phyloP scores from a whole-genome alignment of 371 early-diverging fungal species.

The Haplosporangium sp. region DNA sequence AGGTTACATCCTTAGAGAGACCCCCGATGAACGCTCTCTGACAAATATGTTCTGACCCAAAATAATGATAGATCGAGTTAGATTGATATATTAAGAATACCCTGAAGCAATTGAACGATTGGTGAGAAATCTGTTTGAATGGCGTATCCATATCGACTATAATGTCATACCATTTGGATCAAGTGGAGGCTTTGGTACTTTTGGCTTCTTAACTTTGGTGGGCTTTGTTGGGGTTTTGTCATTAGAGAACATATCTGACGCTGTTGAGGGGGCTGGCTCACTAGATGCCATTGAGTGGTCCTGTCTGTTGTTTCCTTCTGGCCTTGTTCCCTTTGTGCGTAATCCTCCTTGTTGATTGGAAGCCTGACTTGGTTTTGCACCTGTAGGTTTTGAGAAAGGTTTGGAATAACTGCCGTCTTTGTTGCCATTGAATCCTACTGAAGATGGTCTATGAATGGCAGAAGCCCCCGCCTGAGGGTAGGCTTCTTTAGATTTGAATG shows the following conservation, averaged over 20 bases:
- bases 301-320: conserved; percentile 1
- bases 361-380: neutral
- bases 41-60: conserved; percentile 45
- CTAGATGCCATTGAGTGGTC: neutral
- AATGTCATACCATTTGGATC: conserved; percentile 47
- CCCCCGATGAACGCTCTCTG: conserved; percentile 86
- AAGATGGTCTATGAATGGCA: neutral
- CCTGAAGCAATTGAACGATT: neutral
- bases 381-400: conserved; percentile 21
- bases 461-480: neutral
- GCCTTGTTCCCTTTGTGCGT: neutral
- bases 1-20: conserved; percentile 68
- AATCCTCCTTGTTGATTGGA: neutral
- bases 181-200: conserved; percentile 38
- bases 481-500: conserved; percentile 15
- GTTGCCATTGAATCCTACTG: neutral
- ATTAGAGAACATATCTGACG: conserved; percentile 26
- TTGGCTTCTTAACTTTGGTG: conserved; percentile 46
- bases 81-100: neutral
- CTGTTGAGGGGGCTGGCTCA: conserved; percentile 16
- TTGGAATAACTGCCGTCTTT: conserved; percentile 12
- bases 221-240: conserved; percentile 13
- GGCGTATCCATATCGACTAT: neutral
- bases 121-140: neutral
- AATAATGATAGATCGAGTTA: neutral